Evolutionary conservation across 306 rosid genomes (phyloP).

Genomic region (Comarum palustre): DNA sequence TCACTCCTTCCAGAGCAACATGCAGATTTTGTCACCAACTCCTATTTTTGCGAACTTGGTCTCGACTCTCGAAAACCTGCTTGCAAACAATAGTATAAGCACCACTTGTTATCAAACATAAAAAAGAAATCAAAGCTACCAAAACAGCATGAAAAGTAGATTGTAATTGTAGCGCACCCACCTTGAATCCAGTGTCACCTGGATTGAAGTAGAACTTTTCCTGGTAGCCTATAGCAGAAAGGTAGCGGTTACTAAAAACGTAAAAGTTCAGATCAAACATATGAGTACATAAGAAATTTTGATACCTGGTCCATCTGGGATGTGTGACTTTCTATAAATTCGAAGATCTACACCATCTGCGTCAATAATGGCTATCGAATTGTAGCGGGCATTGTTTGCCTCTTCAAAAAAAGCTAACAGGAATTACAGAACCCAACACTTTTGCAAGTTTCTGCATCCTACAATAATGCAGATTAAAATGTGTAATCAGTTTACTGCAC

Average conservation of each 20-base stretch:
- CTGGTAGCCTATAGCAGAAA: conserved; percentile 67
- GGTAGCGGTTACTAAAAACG: background rate
- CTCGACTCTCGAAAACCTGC: conserved; percentile 93
- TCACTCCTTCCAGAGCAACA: background rate
- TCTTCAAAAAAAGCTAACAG: conserved; percentile 97
- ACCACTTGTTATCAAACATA: conserved; percentile 9
- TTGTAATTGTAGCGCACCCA: conserved; percentile 29
- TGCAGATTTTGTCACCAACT: conserved; percentile 55
- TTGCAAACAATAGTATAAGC: conserved; percentile 27
- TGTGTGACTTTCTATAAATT: conserved; percentile 90
- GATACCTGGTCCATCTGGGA: conserved; percentile 93
- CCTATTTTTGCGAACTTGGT: conserved; percentile 86
- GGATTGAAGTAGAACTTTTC: conserved; percentile 97
- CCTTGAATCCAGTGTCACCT: conserved; percentile 98
- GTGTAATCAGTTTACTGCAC: conserved; percentile 22
- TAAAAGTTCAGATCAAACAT: background rate
- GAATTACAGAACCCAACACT: conserved; percentile 80
- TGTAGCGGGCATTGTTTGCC: conserved; percentile 94
- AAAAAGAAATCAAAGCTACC: conserved; percentile 14
- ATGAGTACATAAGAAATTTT: conserved; percentile 12
- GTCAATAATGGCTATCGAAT: conserved; percentile 79
- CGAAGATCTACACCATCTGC: conserved; percentile 98
- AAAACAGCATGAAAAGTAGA: conserved; percentile 8
- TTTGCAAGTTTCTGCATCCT: conserved; percentile 91
- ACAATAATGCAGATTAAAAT: conserved; percentile 27